Evolutionary conservation across 1,284 basidiomycete species (phyloP).

Genomic region (Heterobasidion annosum): DNA sequence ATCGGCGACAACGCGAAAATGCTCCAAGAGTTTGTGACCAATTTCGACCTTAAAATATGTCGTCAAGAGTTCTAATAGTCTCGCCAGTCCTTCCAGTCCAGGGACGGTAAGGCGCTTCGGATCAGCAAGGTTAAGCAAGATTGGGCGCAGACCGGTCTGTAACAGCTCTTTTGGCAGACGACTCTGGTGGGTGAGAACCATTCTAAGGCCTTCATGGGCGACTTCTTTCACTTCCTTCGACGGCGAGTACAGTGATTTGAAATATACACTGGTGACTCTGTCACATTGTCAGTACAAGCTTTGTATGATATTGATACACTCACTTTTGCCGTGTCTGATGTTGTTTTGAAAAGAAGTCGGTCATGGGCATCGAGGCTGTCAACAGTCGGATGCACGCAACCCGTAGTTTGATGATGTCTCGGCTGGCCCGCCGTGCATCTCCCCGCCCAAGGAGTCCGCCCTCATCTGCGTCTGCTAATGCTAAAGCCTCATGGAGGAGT

Average conservation of each 20-base stretch:
- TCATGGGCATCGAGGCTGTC: constrained; percentile 90
- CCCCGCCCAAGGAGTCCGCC: constrained; percentile 68
- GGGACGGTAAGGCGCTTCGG: constrained; percentile 92
- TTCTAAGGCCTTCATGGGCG: constrained; percentile 88
- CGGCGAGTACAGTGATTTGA: constrained; percentile 95
- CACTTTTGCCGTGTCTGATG: constrained; percentile 81
- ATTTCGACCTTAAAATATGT: constrained; percentile 99
- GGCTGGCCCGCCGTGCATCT: constrained; percentile 70
- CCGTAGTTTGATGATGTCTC: constrained; percentile 87
- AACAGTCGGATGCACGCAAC: constrained; percentile 92
- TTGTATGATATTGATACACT: constrained; percentile 8
- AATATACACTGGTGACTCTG: constrained; percentile 93
- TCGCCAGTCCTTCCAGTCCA: constrained; percentile 90
- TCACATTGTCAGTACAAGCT: constrained; percentile 7
- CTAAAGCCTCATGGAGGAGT: constrained; percentile 90
- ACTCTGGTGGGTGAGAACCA: constrained; percentile 85
- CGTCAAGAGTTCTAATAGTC: constrained; percentile 90
- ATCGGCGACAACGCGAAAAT: constrained; percentile 87
- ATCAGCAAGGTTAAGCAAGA: constrained; percentile 97
- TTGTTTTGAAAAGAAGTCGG: constrained; percentile 85
- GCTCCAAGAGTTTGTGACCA: constrained; percentile 93
- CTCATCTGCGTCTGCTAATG: constrained; percentile 94
- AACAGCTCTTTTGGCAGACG: constrained; percentile 94
- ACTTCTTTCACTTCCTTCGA: constrained; percentile 94
- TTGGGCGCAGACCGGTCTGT: constrained; percentile 92